Conservation (phyloP, 352 stramenopile genomes). For the Pythium aphanidermatum region DNA sequence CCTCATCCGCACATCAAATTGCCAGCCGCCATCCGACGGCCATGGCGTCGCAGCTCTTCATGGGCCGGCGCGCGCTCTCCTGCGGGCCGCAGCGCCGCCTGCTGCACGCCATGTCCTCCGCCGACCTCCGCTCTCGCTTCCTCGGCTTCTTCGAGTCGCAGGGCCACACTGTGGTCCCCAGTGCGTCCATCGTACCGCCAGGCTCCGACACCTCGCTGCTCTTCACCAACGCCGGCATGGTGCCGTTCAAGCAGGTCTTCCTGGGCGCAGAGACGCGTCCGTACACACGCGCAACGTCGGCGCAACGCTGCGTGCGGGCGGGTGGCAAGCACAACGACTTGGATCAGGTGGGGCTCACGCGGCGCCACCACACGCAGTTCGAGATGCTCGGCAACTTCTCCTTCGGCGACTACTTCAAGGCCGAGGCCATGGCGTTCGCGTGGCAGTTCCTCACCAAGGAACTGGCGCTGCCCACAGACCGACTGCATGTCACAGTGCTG, state of each 20-base stretch:
- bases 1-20: neutral
- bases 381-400: conserved; percentile 99
- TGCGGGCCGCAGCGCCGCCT: conserved; percentile 12
- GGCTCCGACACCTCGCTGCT: conserved; percentile 91
- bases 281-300: conserved; percentile 90
- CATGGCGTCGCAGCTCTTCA: neutral
- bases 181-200: conserved; percentile 63
- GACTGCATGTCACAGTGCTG: conserved; percentile 68
- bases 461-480: conserved; percentile 46
- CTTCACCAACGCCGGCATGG: conserved; percentile 98
- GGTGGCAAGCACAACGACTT: conserved; percentile 98
- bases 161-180: conserved; percentile 55
- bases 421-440: conserved; percentile 92
- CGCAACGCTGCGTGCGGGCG: conserved; percentile 96
- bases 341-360: conserved; percentile 96
- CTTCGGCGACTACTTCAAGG: conserved; percentile 98
- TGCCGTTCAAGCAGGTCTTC: conserved; percentile 92
- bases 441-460: conserved; percentile 94
- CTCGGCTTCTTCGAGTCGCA: conserved; percentile 64
- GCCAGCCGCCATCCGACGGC: neutral
- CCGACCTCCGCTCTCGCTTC: conserved; percentile 47
- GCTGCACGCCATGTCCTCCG: conserved; percentile 36
- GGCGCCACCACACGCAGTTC: conserved; percentile 98
- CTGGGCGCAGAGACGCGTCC: conserved; percentile 70
- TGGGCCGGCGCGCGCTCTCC: too few species aligned